phyloP scores from a whole-genome alignment of 2,329 filamentous ascomycete species.

The Phialemoniopsis sp. region DNA sequence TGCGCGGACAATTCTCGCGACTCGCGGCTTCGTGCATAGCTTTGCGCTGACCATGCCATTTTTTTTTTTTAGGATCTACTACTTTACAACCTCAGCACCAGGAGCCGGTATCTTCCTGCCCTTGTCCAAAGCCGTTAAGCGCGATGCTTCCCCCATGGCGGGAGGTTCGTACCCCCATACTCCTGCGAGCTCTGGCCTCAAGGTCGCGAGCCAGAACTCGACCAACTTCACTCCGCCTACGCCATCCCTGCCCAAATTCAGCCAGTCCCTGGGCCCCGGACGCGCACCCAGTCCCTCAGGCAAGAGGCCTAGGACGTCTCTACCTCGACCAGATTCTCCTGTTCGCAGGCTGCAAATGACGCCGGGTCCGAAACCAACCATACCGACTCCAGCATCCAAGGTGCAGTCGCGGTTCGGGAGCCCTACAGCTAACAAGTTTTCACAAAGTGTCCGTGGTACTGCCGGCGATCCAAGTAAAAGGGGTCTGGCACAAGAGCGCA shows the following conservation, averaged over 20 bases:
- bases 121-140: constrained; percentile 71
- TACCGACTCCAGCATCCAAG: constrained; percentile 47
- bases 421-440: constrained; percentile 58
- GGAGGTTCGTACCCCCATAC: constrained; percentile 56
- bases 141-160: constrained; percentile 51
- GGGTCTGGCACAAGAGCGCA: constrained; percentile 39
- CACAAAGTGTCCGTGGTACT: constrained; percentile 59
- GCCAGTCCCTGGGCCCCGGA: constrained; percentile 78
- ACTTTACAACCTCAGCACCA: constrained; percentile 75
- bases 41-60: constrained; percentile 9
- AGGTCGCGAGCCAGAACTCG: constrained; percentile 50
- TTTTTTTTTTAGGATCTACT: constrained; percentile 49
- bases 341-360: constrained; percentile 64
- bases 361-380: constrained; percentile 52
- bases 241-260: constrained; percentile 72
- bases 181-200: constrained; percentile 60
- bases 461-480: constrained; percentile 59
- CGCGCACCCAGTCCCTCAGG: constrained; percentile 68
- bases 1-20: not conserved
- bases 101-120: constrained; percentile 94
- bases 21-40: not conserved
- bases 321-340: constrained; percentile 87
- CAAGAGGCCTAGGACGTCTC: constrained; percentile 65
- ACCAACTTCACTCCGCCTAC: constrained; percentile 61
- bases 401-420: constrained; percentile 56